Percentiles rank a stretch among this genome's conserved stretches.
phyloP scores from a whole-genome alignment of 257 asterid species.

The Nicotiana tabacum region DNA sequence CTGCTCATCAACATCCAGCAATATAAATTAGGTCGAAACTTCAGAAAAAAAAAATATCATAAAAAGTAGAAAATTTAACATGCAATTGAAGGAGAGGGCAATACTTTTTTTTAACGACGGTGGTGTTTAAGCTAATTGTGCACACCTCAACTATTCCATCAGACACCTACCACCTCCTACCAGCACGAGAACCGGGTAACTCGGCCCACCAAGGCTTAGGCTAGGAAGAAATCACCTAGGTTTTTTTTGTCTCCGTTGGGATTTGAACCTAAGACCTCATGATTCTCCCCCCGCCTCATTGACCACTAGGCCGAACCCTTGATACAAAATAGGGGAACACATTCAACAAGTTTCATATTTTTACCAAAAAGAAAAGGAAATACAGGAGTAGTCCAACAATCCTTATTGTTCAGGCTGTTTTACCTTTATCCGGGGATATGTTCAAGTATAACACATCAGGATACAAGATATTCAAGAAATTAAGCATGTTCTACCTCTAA shows the following conservation, averaged over 20 bases:
- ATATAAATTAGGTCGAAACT: neutral
- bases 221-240: no score
- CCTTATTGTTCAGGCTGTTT: neutral
- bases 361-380: neutral
- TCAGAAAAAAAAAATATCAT: neutral
- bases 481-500: neutral
- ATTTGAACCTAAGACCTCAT: no score
- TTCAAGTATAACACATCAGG: neutral
- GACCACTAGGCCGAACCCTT: neutral
- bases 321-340: neutral
- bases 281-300: no score
- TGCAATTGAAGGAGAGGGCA: neutral
- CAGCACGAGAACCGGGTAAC: no score
- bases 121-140: no score
- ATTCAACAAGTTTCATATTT: neutral
- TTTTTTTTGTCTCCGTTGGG: no score
- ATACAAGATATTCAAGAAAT: neutral
- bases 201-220: no score
- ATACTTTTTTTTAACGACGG: neutral
- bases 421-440: neutral
- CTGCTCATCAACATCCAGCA: neutral
- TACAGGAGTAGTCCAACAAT: neutral
- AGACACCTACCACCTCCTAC: no score
- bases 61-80: neutral
- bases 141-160: no score